These are phyloP conservation scores for Grosmannia clavigera DNA, from an alignment of 2,329 filamentous ascomycete genomes.

Conservation along the genomic window DNA sequence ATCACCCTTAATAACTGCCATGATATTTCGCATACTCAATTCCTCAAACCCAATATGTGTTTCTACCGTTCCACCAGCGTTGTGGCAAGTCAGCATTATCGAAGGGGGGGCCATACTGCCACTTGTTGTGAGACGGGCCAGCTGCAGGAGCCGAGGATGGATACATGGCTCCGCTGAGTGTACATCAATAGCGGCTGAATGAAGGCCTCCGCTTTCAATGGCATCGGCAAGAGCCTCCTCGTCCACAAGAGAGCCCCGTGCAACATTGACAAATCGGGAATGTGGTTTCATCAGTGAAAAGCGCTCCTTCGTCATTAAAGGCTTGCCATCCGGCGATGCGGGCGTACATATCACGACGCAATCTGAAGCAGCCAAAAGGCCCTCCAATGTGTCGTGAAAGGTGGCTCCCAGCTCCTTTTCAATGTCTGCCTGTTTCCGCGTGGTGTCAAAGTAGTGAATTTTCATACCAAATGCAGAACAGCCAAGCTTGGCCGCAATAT, in stretches of 20 bases:
- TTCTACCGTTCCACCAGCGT: slow-evolving; percentile 54
- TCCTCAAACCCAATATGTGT: slow-evolving; percentile 55
- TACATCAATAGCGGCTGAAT: slow-evolving; percentile 49
- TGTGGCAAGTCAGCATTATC: slow-evolving; percentile 53
- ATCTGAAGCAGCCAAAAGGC: slow-evolving; percentile 40
- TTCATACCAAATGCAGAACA: slow-evolving; percentile 46
- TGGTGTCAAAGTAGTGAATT: slow-evolving; percentile 50
- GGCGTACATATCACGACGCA: slow-evolving; percentile 53
- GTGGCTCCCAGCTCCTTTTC: slow-evolving; percentile 30
- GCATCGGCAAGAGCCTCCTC: slow-evolving; percentile 50
- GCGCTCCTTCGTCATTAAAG: slow-evolving; percentile 34
- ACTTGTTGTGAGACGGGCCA: slow-evolving; percentile 19
- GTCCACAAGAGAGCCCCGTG: slow-evolving; percentile 51
- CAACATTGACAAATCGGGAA: slow-evolving; percentile 51
- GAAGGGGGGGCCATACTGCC: background rate
- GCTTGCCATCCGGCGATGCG: slow-evolving; percentile 28
- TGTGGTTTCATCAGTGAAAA: slow-evolving; percentile 41
- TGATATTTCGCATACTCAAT: slow-evolving; percentile 53
- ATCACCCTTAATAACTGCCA: slow-evolving; percentile 34
- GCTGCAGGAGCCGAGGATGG: slow-evolving; percentile 29
- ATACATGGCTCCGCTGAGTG: slow-evolving; percentile 47
- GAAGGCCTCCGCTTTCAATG: slow-evolving; percentile 37
- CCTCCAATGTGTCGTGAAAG: slow-evolving; percentile 37
- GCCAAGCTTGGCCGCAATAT: slow-evolving; percentile 43
- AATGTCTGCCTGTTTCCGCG: slow-evolving; percentile 31